phyloP scores from a whole-genome alignment of 75 land plant species.

The Pinus taeda region DNA sequence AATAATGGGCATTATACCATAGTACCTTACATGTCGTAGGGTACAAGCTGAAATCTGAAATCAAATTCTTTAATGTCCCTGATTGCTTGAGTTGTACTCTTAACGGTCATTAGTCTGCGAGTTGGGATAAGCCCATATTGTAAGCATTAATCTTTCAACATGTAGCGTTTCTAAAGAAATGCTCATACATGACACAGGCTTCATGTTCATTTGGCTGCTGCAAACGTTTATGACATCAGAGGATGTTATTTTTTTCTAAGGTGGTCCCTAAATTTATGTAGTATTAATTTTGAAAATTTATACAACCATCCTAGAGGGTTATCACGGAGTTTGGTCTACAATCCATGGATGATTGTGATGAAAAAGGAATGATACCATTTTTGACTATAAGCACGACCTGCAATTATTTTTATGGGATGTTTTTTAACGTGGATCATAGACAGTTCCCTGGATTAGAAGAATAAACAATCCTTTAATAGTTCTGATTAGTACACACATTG shows the following conservation, averaged over 20 bases:
- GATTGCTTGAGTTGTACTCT: neutral
- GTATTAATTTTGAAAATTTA: neutral
- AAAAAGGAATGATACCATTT: neutral
- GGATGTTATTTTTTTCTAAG: neutral
- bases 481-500: neutral
- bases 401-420: neutral
- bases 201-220: neutral
- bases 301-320: neutral
- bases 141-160: neutral
- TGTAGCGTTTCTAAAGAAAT: neutral
- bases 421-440: no score
- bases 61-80: neutral
- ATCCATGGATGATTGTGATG: neutral
- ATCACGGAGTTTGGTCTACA: neutral
- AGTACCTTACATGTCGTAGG: neutral
- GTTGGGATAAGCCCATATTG: neutral
- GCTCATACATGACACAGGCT: no score
- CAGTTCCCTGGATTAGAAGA: neutral
- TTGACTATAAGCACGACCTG: neutral
- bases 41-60: neutral
- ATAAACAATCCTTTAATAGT: neutral
- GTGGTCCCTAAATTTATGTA: neutral
- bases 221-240: neutral
- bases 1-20: neutral
- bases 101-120: neutral